Conservation (phyloP, 371 early-diverging fungal genomes). For the Smittium mucronatum region DNA sequence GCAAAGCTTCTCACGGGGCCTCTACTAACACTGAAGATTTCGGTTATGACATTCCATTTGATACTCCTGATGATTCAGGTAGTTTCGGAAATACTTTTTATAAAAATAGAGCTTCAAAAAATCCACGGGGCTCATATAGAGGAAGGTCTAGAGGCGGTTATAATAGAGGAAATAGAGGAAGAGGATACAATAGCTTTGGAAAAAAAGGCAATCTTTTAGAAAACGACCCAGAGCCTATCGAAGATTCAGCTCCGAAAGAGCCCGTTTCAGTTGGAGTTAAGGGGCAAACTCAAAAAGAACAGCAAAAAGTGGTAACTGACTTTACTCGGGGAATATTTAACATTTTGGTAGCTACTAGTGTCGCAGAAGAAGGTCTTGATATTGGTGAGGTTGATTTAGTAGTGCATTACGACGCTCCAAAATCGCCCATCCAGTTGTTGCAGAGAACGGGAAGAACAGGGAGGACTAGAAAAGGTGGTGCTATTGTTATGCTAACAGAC, state of each 20-base stretch:
- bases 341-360: slow-evolving; percentile 78
- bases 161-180: slow-evolving; percentile 6
- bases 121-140: slow-evolving; percentile 11
- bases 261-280: slow-evolving; percentile 14
- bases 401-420: slow-evolving; percentile 76
- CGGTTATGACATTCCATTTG: not conserved
- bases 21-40: not conserved
- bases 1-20: slow-evolving; percentile 17
- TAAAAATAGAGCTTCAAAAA: not conserved
- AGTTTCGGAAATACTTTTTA: not conserved
- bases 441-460: slow-evolving; percentile 94
- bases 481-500: slow-evolving; percentile 66
- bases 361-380: slow-evolving; percentile 95
- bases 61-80: not conserved
- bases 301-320: slow-evolving; percentile 50
- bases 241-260: slow-evolving; percentile 9
- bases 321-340: slow-evolving; percentile 65
- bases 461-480: slow-evolving; percentile 71
- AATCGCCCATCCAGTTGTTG: slow-evolving; percentile 53
- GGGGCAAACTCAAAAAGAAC: slow-evolving; percentile 73
- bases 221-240: slow-evolving; percentile 9
- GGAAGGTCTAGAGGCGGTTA: slow-evolving; percentile 15
- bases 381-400: slow-evolving; percentile 95
- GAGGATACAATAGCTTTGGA: slow-evolving; percentile 5
- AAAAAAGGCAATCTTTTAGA: slow-evolving; percentile 3